These are phyloP conservation scores for Chlamydomonas schloesseri DNA, from an alignment of 139 green algal genomes.

Conservation along the genomic window DNA sequence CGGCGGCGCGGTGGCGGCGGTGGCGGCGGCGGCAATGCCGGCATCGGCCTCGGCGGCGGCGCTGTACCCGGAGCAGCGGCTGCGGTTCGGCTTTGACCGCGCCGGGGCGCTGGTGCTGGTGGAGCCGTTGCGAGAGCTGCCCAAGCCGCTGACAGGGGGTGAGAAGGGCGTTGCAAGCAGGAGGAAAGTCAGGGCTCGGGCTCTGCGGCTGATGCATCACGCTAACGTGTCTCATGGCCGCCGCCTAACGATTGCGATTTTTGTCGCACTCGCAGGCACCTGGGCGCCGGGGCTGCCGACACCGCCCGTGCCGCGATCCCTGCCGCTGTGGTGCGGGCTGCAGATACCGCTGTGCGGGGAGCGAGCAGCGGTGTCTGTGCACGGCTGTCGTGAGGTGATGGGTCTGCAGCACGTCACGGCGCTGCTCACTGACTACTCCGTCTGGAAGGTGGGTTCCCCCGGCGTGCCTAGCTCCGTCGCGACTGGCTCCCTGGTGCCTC, in stretches of 20 bases:
- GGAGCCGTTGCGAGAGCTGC: conserved; percentile 9
- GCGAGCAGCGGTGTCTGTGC: not conserved
- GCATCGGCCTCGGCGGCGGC: not conserved
- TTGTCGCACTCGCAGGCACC: not conserved
- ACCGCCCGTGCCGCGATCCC: conserved; percentile 1
- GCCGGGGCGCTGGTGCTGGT: not conserved
- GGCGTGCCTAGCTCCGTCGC: too few relatives aligned
- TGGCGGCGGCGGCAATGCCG: too few relatives aligned
- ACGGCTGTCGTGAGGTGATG: conserved; percentile 25
- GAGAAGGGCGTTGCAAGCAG: too few relatives aligned
- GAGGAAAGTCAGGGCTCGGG: too few relatives aligned
- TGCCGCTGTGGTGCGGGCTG: conserved; percentile 31
- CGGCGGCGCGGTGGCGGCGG: too few relatives aligned
- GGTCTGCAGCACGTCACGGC: not conserved
- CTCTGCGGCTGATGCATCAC: too few relatives aligned
- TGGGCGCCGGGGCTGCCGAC: conserved; percentile 5
- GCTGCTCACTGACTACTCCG: not conserved
- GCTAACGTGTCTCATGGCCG: too few relatives aligned
- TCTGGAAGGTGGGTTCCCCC: conserved; percentile 13
- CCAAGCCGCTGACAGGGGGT: not conserved
- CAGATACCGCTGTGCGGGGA: conserved; percentile 1
- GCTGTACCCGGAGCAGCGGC: conserved; percentile 39
- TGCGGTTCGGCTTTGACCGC: conserved; percentile 32
- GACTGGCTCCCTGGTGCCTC: too few relatives aligned
- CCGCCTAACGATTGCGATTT: too few relatives aligned